phyloP scores from a whole-genome alignment of 2,329 filamentous ascomycete genomes.

The Arthrobotrys entomopaga region DNA sequence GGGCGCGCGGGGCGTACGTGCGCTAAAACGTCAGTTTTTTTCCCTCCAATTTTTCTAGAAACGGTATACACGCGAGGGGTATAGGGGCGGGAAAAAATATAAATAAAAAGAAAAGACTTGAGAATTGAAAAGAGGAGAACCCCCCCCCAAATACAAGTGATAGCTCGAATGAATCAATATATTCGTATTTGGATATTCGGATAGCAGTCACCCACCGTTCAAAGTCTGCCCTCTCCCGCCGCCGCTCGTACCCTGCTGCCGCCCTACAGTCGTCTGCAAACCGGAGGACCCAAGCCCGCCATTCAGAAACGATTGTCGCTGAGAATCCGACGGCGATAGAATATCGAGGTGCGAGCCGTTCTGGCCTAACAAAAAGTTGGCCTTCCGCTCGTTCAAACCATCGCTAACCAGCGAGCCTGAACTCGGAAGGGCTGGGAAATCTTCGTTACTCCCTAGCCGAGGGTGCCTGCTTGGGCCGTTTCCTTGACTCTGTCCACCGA shows the following conservation, averaged over 20 bases:
- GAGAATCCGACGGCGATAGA: slow-evolving; percentile 45
- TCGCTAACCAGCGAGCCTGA: slow-evolving; percentile 31
- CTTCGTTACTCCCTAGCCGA: slow-evolving; percentile 40
- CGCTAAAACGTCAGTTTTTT: background rate
- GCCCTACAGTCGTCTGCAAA: slow-evolving; percentile 23
- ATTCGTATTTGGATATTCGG: no score
- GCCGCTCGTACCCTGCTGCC: slow-evolving; percentile 25
- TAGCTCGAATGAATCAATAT: no score
- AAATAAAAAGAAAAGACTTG: slow-evolving; percentile 3
- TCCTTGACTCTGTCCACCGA: slow-evolving; percentile 40
- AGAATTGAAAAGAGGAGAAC: background rate
- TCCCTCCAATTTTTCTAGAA: background rate
- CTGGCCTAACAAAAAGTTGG: slow-evolving; percentile 37
- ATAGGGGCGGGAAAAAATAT: background rate
- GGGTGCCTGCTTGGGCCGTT: slow-evolving; percentile 41
- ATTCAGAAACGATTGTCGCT: slow-evolving; percentile 43
- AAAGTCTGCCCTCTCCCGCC: slow-evolving; percentile 28
- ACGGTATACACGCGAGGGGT: background rate
- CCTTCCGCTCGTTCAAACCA: slow-evolving; percentile 30
- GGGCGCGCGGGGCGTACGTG: background rate
- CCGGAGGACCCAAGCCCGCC: slow-evolving; percentile 23
- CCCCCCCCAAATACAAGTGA: no score
- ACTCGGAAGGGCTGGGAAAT: slow-evolving; percentile 45
- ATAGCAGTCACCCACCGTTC: slow-evolving; percentile 25
- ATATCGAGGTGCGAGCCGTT: slow-evolving; percentile 41